Evolutionary conservation across 257 asterid genomes (phyloP).

Genomic region (Salvia splendens): DNA sequence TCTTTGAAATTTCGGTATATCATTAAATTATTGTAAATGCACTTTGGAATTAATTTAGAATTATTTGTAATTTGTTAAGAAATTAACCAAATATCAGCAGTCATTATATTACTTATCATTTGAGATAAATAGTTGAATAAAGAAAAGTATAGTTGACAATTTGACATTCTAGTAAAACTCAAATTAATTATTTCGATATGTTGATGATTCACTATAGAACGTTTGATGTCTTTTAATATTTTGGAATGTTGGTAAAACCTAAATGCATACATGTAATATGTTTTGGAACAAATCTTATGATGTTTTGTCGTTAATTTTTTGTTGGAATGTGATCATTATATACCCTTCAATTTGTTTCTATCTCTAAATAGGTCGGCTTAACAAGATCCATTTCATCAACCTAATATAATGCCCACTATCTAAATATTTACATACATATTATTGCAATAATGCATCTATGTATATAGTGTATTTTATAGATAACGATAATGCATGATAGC

Average conservation of each 20-base stretch:
- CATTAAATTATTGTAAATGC: not conserved
- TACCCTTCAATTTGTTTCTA: slow-evolving; percentile 23
- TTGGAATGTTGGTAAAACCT: not conserved
- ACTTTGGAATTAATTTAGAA: not conserved
- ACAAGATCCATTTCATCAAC: slow-evolving; percentile 7
- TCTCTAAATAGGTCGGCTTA: slow-evolving; percentile 31
- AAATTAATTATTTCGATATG: not conserved
- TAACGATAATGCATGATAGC: no score
- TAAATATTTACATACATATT: no score
- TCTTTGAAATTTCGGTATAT: not conserved
- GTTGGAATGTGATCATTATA: slow-evolving; percentile 2
- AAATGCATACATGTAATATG: slow-evolving; percentile 1
- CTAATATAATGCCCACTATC: no score
- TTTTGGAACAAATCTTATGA: slow-evolving; percentile 15
- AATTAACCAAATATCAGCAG: not conserved
- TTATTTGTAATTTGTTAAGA: not conserved
- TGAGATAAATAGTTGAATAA: not conserved
- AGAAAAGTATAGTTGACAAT: not conserved
- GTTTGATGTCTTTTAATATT: not conserved
- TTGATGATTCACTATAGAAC: not conserved
- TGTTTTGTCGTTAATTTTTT: slow-evolving; percentile 21
- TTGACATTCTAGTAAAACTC: no score
- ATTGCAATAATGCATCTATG: no score
- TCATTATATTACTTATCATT: not conserved
- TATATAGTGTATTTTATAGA: no score